Evolutionary conservation across 108 stramenopile genomes (phyloP).

Genomic region (Halocafeteria seosinensis): DNA sequence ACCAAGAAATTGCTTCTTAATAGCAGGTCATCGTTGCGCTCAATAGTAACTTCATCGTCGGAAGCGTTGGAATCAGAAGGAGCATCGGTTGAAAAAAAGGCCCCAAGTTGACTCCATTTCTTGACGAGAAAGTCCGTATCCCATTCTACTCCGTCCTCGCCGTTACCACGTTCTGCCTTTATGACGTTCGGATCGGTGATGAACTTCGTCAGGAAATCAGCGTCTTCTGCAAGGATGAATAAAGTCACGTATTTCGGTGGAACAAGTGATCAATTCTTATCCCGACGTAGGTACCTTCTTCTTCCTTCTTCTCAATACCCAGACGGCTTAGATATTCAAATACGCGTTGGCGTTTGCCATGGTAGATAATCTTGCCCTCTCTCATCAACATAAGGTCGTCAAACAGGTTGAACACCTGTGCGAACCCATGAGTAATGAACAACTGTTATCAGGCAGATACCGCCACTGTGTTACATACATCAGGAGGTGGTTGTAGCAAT

Average conservation of each 20-base stretch:
- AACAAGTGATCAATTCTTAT: too few species aligned
- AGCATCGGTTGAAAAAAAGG: not conserved
- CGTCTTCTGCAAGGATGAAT: conserved; percentile 49
- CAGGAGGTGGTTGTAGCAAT: conserved; percentile 72
- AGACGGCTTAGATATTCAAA: conserved; percentile 39
- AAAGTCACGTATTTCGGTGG: conserved; percentile 43
- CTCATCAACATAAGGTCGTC: conserved; percentile 66
- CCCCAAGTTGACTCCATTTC: not conserved
- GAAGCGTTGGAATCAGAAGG: not conserved
- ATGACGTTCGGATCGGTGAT: conserved; percentile 5
- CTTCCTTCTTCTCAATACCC: too few species aligned
- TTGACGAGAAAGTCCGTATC: too few species aligned
- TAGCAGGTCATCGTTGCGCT: not conserved
- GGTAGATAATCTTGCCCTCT: conserved; percentile 54
- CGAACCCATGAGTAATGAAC: too few species aligned
- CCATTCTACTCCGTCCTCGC: too few species aligned
- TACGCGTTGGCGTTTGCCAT: conserved; percentile 48
- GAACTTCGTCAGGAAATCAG: conserved; percentile 43
- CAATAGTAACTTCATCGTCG: not conserved
- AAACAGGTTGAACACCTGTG: conserved; percentile 64
- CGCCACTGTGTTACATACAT: too few species aligned
- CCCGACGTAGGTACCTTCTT: too few species aligned
- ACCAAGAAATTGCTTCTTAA: not conserved
- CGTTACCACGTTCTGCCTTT: too few species aligned
- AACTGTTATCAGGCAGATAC: too few species aligned